Percentiles rank a stretch among this genome's conserved stretches.
These are phyloP conservation scores for Fragilariopsis cylindrus DNA, from an alignment of 108 stramenopile genomes.

Conservation along the genomic window DNA sequence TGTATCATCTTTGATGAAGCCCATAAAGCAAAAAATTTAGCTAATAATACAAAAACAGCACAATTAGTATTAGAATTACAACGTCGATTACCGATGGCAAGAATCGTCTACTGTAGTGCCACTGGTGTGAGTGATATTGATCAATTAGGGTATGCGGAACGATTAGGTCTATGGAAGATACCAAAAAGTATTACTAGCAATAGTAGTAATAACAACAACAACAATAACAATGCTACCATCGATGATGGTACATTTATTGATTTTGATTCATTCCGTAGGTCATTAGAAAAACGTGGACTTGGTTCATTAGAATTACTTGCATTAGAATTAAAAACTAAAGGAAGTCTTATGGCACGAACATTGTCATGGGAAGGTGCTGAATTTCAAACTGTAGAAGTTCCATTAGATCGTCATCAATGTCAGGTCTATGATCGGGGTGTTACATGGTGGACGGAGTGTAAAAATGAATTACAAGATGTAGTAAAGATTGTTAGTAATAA, in stretches of 20 bases:
- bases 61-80: conserved; percentile 66
- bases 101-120: conserved; percentile 81
- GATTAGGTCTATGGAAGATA: conserved; percentile 77
- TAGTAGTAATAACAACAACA: too few relatives aligned
- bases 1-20: conserved; percentile 80
- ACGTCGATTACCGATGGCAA: conserved; percentile 67
- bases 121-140: conserved; percentile 79
- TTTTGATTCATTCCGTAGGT: conserved; percentile 53
- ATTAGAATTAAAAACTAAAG: conserved; percentile 77
- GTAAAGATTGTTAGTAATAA: conserved; percentile 10
- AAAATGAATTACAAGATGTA: conserved; percentile 40
- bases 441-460: conserved; percentile 55
- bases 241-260: conserved; percentile 17
- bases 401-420: conserved; percentile 40
- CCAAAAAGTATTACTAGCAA: not conserved
- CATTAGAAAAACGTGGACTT: conserved; percentile 66
- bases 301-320: conserved; percentile 86
- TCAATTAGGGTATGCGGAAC: conserved; percentile 78
- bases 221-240: not conserved
- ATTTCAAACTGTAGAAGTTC: conserved; percentile 63
- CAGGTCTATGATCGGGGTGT: conserved; percentile 59
- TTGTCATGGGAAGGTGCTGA: conserved; percentile 77
- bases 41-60: conserved; percentile 61
- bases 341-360: conserved; percentile 72
- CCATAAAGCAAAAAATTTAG: conserved; percentile 83